Base-by-base conservation (phyloP, 192 early-diverging fungal species). In the Rhizoclosmatium globosum region DNA sequence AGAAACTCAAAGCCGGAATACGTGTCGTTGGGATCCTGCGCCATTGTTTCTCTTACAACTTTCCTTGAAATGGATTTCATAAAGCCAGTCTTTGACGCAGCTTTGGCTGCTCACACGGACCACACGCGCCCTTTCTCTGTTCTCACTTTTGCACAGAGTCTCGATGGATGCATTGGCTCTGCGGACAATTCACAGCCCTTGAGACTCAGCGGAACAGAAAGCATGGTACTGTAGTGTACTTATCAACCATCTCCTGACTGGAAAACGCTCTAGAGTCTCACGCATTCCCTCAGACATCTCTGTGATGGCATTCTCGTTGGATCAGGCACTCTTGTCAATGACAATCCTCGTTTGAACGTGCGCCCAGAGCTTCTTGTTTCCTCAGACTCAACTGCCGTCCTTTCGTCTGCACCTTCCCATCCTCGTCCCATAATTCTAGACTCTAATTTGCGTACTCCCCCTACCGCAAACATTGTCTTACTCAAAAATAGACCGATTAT, bases 291-390 rank as follows among this genome's bases (percentile, higher is more conserved):
- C 19, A 45, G 95, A 6, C 72, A 86, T 3, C 75, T 79, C 38
- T 91, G 93, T 82, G 91, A 93, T 69, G 94, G 83, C n/a, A 94
- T 96, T 57, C 81, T 96, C 48, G 93, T 96, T 17, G 95, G 95
- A 44, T 89, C 93, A 67, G 92, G 92, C 38, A 96, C 95, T 11
- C 89, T 93, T 11, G 80, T 91, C 19, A 89, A 86, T 68, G 95
- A 96, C 81, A 83, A 96, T 78, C 94, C 95, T 39, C 86, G 89
- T 38, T 81, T 96, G 15, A 91, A 85, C 17, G 78, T 79, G 1
- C 47, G 68, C 46, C 53, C 77, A 17, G 39, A 13, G 17, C 19
- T 42, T 43, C 1, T 39, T 9, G 21, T 15, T 6, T 19, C 64
- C 1, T 41, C 45, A 19, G 3, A 39, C 7, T 21, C 43, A 57